phyloP scores from a whole-genome alignment of 495 filamentous ascomycete genomes.

The Penicillium angulare region DNA sequence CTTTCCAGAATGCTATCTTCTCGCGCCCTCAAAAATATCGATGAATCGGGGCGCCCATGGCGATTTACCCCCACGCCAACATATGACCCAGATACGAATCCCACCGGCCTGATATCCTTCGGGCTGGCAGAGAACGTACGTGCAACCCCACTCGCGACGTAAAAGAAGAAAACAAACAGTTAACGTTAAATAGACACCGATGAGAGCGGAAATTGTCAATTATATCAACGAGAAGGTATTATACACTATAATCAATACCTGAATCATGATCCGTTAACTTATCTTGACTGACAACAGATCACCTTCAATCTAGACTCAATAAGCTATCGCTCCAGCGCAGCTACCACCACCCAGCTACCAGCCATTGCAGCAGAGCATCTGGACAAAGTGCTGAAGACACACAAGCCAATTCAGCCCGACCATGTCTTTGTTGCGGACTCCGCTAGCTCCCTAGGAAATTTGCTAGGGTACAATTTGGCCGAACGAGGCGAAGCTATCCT shows the following conservation, averaged over 20 bases:
- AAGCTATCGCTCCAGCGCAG: constrained; percentile 31
- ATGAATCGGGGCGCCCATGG: constrained; percentile 25
- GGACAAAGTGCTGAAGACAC: constrained; percentile 36
- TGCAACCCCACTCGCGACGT: neutral
- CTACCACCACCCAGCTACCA: constrained; percentile 27
- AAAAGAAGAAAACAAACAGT: neutral
- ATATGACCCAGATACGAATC: constrained; percentile 32
- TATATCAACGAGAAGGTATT: constrained; percentile 38
- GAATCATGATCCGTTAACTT: no score
- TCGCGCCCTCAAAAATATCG: constrained; percentile 25
- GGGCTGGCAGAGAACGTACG: constrained; percentile 37
- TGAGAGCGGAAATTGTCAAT: constrained; percentile 28
- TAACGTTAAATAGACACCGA: constrained; percentile 17
- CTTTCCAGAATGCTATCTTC: constrained; percentile 27
- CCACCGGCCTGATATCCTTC: constrained; percentile 33
- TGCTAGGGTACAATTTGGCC: constrained; percentile 41
- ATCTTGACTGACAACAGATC: no score
- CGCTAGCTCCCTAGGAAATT: constrained; percentile 34
- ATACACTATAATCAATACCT: no score
- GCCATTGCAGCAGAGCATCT: constrained; percentile 33
- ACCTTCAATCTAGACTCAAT: constrained; percentile 26
- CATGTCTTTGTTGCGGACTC: constrained; percentile 38
- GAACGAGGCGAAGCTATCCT: constrained; percentile 46
- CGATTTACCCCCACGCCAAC: constrained; percentile 26
- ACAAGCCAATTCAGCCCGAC: constrained; percentile 27